Evolutionary conservation across 345 rosid species (phyloP), one percentile per base, ranked within the genome.

Genomic region (Pistacia atlantica): DNA sequence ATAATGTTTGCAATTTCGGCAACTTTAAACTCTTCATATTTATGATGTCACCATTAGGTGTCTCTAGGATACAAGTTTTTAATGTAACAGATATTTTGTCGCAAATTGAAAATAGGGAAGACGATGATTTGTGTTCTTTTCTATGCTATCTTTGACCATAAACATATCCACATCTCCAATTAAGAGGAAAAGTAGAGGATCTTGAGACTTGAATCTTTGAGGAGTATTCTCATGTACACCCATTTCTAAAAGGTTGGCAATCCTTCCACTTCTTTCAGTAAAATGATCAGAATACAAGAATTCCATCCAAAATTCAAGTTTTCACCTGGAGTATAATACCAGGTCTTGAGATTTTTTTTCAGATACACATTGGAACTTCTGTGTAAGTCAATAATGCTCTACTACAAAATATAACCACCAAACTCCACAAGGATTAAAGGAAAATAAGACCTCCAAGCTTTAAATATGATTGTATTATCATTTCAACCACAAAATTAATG

Each of bases 401-500:
- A 69, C 17, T 3, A 18, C 17, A 33, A 48, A 55, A 54, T 9
- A 17, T 17, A 17, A 52, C 11, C 54, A 38, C 52, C 73, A 69
- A 18, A 14, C 31, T 69, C 62, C 46, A 69, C 16, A 12, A 57
- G 9, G 67, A 33, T 5, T 16, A 59, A 54, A 76, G 49, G 61
- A 18, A 4, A 59, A 35, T 60, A 45, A 8, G 25, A 46, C 11
- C 35, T 68, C 11, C 60, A 57, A 57, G 33, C 65, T 65, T 56
- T 16, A 45, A 46, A 48, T 73, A 13, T 18, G 33, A 61, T 73
- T 25, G 20, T 62, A 60, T 28, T 45, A 46, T 45, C 33, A 49
- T 63, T 28, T 22, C 4, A 67, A 1, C 48, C 48, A 75, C 76
- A 52, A 18, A 68, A 75, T 4, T 71, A 75, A 63, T 5, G 66